A percentile compares a stretch with the other conserved stretches of the same genome.
These are phyloP conservation scores for Aaosphaeria pasadenensis DNA, from an alignment of 2,329 filamentous ascomycete species.

Conservation along the genomic window DNA sequence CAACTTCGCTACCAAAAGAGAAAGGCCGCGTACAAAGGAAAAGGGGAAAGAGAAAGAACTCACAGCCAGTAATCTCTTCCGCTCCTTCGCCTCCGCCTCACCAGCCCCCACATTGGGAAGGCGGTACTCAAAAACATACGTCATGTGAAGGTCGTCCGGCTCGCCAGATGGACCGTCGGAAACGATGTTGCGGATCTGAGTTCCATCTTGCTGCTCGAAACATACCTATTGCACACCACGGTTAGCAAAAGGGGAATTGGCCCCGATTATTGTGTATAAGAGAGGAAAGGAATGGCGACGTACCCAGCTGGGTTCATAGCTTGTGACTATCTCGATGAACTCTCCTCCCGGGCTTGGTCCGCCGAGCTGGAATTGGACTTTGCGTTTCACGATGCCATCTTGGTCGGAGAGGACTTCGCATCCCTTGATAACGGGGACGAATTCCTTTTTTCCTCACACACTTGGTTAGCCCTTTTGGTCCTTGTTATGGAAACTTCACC, in stretches of 20 bases:
- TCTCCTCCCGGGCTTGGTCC: slow-evolving; percentile 22
- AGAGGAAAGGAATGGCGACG: slow-evolving; percentile 5
- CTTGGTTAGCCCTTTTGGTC: no score
- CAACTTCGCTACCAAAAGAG: not conserved
- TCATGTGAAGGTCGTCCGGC: slow-evolving; percentile 41
- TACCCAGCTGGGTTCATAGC: slow-evolving; percentile 41
- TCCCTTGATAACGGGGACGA: slow-evolving; percentile 43
- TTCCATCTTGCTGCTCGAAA: slow-evolving; percentile 44
- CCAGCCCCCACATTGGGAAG: slow-evolving; percentile 35
- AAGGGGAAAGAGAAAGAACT: slow-evolving; percentile 5
- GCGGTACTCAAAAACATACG: slow-evolving; percentile 46
- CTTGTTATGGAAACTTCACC: no score
- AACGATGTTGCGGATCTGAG: slow-evolving; percentile 45
- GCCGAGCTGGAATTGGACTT: slow-evolving; percentile 40
- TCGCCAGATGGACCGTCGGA: slow-evolving; percentile 35
- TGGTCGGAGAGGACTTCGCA: slow-evolving; percentile 42
- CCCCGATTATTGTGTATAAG: no score
- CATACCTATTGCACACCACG: slow-evolving; percentile 35
- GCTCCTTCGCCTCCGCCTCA: slow-evolving; percentile 29
- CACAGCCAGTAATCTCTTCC: slow-evolving; percentile 21
- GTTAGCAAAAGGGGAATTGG: no score
- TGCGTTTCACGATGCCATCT: slow-evolving; percentile 31
- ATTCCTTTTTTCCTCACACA: slow-evolving; percentile 28
- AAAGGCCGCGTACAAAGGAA: not conserved
- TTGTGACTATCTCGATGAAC: slow-evolving; percentile 39